Base-by-base conservation (phyloP, 1,284 basidiomycete genomes). In the Fomitopsis betulina region DNA sequence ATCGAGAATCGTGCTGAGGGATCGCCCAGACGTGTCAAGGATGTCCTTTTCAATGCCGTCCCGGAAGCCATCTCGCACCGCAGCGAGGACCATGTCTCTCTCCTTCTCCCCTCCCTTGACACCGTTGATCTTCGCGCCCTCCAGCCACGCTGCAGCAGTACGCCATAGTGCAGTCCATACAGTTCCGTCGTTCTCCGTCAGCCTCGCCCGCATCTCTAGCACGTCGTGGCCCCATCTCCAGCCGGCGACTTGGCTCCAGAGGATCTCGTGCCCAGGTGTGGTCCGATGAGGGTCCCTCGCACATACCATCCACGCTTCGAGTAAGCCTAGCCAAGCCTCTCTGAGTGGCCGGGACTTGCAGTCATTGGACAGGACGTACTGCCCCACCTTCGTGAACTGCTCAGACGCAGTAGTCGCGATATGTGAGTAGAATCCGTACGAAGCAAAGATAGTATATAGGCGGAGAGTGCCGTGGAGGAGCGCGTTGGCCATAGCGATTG, bases 211-310 rank as follows among this genome's bases (percentile, higher is more conserved):
- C n/a, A 78, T 61, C 64, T 67, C 63, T 10, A 83, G 64, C 1
- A 87, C 71, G 49, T 91, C 86, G 1, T 80, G 77, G 13, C 74
- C 78, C 93, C 93, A 96, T 0, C 80, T 83, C 81, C 89, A 89
- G 1, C 83, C 86, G 15, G 76, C 74, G 5, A 96, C 78, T 67
- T 95, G 93, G 56, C 87, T 93, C 96, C 95, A 98, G 3, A 91
- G 76, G 50, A 98, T 85, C 59, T 94, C 93, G 71, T 98, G 95
- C 17, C 80, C 80, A 0, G 92, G 93, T 7, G 86, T 89, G 7
- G 94, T 96, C 58, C 82, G 79, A 70, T 98, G 96, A 2, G 96
- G 95, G 69, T 98, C 91, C 21, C 85, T 81, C 0, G 94, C 92
- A 64, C 93, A 96, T 1, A 84, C 78, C 7, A 80, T 89, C 94